phyloP scores from a whole-genome alignment of 1,139 yeast species.

The Schwanniomyces etchellsii region DNA sequence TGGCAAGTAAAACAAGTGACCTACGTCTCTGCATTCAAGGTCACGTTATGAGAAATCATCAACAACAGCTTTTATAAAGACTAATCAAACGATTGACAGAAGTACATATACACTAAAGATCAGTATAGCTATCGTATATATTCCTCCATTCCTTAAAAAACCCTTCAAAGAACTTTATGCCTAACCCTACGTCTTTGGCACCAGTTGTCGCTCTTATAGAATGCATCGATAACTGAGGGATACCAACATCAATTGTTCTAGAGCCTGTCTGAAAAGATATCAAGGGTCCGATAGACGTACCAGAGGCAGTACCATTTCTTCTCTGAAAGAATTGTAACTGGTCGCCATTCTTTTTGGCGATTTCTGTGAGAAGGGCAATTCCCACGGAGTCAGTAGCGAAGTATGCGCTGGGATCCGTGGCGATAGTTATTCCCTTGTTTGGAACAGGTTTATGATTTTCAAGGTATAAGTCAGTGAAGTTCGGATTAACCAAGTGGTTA shows the following conservation, averaged over 20 bases:
- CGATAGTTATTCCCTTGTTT: constrained; percentile 66
- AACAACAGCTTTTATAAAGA: not conserved
- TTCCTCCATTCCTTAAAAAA: constrained; percentile 58
- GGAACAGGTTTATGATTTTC: constrained; percentile 74
- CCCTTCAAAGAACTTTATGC: constrained; percentile 56
- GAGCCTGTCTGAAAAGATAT: constrained; percentile 66
- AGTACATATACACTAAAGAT: constrained; percentile 3
- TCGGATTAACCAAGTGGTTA: constrained; percentile 59
- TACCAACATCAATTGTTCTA: constrained; percentile 70
- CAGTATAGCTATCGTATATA: constrained; percentile 17
- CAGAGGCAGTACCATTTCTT: constrained; percentile 67
- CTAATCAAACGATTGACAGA: not conserved
- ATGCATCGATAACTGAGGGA: constrained; percentile 78
- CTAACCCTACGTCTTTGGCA: constrained; percentile 62
- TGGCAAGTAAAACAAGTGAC: too few relatives aligned
- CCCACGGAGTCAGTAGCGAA: constrained; percentile 79
- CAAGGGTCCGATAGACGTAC: constrained; percentile 78
- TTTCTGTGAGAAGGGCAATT: constrained; percentile 56
- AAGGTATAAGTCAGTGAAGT: constrained; percentile 56
- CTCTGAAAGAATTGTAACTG: constrained; percentile 64
- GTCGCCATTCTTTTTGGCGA: constrained; percentile 59
- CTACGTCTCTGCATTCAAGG: too few relatives aligned
- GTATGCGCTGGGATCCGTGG: constrained; percentile 72
- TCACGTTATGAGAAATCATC: constrained; percentile 4
- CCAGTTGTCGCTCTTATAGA: constrained; percentile 76